Base-by-base conservation (phyloP, 116 monocot species). In the Papilionanthe hybrid region DNA sequence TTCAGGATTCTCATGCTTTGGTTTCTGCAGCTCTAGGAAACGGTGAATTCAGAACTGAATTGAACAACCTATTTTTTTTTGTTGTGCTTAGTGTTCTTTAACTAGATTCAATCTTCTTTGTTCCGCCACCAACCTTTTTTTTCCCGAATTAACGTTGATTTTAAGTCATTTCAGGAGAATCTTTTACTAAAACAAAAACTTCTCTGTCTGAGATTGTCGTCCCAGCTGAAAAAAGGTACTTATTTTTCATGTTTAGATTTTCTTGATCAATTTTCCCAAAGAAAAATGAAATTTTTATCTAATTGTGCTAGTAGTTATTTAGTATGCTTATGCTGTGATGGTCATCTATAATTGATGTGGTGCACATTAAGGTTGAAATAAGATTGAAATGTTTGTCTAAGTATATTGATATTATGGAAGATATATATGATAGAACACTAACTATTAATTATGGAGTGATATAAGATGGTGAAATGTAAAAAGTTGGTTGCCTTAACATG, bases 211-310 rank as follows among this genome's bases (percentile, higher is more conserved):
- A 75, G 27, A 75, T 50, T 28, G 49, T 11, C 10, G 13, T 19
- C 28, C 75, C 75, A 42, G 49, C 75, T 50, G 75, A 48, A 25
- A 2, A 49, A 50, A 75, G 75, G 75, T 75, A 75, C 15, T 23
- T 44, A 44, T 43, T 73, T 73, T 73, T 73, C 43, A 43, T 8
- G 27, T 75, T 75, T 50, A 3, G 48, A 42, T 43, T 42, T 73
- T 44, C 73, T 15, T 32, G 0, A 7, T n/a, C n/a, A 44, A 30
- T 73, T 73, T 22, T 41, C 41, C 15, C 0, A 69, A 37, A 4
- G 37, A 37, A 63, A 7, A 5, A 23, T 12, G 12, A 63, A 20
- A 22, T 22, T 63, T 20, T 63, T 9, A 8, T 63, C 7, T 63
- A 63, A 20, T 5, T 23, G 7, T 63, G 6, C 63, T 25, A 23